Evolutionary conservation across 2,329 filamentous ascomycete species (phyloP).

Genomic region (Alternaria consortialis): DNA sequence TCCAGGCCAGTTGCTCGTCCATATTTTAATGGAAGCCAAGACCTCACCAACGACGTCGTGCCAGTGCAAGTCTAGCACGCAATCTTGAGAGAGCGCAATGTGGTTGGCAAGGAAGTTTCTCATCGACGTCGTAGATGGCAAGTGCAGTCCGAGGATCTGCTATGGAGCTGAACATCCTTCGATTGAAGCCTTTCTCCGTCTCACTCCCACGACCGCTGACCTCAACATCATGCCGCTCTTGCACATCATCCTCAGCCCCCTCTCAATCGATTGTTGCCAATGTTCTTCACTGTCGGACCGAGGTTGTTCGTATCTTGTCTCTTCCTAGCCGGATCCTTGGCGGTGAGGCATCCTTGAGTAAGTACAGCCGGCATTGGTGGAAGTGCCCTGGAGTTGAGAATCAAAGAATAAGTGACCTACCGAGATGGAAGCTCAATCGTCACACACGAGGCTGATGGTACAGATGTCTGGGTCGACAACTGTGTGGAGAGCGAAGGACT

Average conservation of each 20-base stretch:
- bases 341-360: not conserved
- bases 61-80: conserved; percentile 23
- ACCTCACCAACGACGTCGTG: conserved; percentile 3
- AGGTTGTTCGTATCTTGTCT: not conserved
- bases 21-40: conserved; percentile 4
- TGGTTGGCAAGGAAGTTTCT: conserved; percentile 20
- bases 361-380: conserved; percentile 8
- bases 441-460: conserved; percentile 42
- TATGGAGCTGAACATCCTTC: conserved; percentile 19
- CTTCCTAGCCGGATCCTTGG: conserved; percentile 3
- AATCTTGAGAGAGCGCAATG: conserved; percentile 19
- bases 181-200: conserved; percentile 9
- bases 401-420: conserved; percentile 36
- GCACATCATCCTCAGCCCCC: conserved; percentile 1
- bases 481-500: conserved; percentile 55
- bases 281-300: not conserved
- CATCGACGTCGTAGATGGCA: conserved; percentile 18
- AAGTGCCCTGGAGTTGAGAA: conserved; percentile 12
- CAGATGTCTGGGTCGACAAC: conserved; percentile 36
- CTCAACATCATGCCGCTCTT: conserved; percentile 2
- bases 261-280: not conserved
- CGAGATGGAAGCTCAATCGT: conserved; percentile 21
- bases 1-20: conserved; percentile 3
- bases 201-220: not conserved
- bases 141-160: conserved; percentile 17